A percentile compares a stretch with the other conserved stretches of the same genome.
Conservation (phyloP, 2,329 filamentous ascomycete species). For the Xylariaceae sp. region DNA sequence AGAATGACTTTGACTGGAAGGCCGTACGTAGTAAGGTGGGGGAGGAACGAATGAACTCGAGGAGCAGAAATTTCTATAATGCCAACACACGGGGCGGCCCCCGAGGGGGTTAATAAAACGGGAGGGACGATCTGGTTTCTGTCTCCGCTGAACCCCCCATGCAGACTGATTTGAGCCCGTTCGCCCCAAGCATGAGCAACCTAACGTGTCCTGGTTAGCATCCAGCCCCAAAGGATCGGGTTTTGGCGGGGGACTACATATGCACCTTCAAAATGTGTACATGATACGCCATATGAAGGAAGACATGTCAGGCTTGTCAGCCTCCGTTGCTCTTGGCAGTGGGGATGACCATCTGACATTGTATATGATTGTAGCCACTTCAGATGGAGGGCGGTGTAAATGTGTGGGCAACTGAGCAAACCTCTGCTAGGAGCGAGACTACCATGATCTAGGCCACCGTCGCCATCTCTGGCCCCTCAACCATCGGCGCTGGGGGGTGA, state of each 20-base stretch:
- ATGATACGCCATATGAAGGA: neutral
- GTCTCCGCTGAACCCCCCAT: neutral
- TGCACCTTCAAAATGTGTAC: too few species aligned
- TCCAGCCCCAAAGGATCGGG: slow-evolving; percentile 4
- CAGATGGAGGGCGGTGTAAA: too few species aligned
- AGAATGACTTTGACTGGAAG: too few species aligned
- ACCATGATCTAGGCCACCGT: too few species aligned
- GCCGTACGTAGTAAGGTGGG: neutral
- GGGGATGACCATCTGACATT: slow-evolving; percentile 5
- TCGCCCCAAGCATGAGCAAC: slow-evolving; percentile 3
- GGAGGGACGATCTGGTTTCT: slow-evolving; percentile 1
- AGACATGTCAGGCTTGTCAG: slow-evolving; percentile 3
- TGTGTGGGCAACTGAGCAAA: too few species aligned
- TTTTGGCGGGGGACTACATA: slow-evolving; percentile 1
- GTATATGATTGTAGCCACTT: too few species aligned
- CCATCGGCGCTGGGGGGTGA: too few species aligned
- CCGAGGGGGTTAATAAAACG: slow-evolving; percentile 7
- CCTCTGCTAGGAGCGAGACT: too few species aligned
- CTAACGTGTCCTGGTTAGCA: slow-evolving; percentile 9
- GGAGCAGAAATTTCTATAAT: slow-evolving; percentile 7
- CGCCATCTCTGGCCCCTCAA: too few species aligned
- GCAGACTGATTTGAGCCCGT: slow-evolving; percentile 9
- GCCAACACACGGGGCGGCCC: slow-evolving; percentile 1
- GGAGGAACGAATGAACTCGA: slow-evolving; percentile 4
- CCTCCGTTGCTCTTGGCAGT: slow-evolving; percentile 7